A percentile compares a stretch with the other conserved stretches of the same genome.
phyloP scores from a whole-genome alignment of 192 early-diverging fungal species.

The Mortierella hygrophila region DNA sequence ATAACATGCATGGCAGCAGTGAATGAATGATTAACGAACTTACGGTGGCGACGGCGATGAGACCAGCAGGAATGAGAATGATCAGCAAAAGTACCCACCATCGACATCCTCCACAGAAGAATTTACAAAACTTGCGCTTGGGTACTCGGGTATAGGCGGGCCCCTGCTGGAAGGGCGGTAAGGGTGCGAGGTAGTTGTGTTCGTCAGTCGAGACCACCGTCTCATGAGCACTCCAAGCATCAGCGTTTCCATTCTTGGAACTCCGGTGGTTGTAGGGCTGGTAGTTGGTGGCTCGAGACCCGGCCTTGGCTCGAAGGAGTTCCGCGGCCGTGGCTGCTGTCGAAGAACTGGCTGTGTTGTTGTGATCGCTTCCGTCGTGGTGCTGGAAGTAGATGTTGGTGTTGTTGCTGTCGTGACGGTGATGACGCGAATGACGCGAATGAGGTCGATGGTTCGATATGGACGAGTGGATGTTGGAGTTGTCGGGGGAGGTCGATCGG shows the following conservation, averaged over 20 bases:
- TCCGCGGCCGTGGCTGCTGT: slow-evolving; percentile 12
- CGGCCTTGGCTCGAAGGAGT: slow-evolving; percentile 18
- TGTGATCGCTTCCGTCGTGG: neutral
- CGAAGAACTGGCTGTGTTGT: slow-evolving; percentile 1
- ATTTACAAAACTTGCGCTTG: slow-evolving; percentile 40
- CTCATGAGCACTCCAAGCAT: slow-evolving; percentile 22
- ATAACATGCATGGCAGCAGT: neutral
- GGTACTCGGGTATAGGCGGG: slow-evolving; percentile 43
- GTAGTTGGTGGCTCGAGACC: slow-evolving; percentile 20
- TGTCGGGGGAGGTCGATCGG: slow-evolving; percentile 14
- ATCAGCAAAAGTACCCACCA: slow-evolving; percentile 44
- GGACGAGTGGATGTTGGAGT: slow-evolving; percentile 23
- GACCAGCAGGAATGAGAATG: slow-evolving; percentile 18
- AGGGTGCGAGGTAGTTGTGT: slow-evolving; percentile 43
- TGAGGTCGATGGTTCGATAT: slow-evolving; percentile 20
- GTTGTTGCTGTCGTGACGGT: neutral
- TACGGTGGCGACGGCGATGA: slow-evolving; percentile 21
- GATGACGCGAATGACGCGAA: slow-evolving; percentile 14
- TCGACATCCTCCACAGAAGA: slow-evolving; percentile 45
- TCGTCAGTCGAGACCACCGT: slow-evolving; percentile 25
- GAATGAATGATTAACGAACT: neutral
- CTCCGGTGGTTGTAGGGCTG: neutral
- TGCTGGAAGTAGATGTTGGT: neutral
- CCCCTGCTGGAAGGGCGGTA: slow-evolving; percentile 45
- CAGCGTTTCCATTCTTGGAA: slow-evolving; percentile 6